phyloP scores from a whole-genome alignment of 2,329 filamentous ascomycete genomes.

The Fusarium sp. region DNA sequence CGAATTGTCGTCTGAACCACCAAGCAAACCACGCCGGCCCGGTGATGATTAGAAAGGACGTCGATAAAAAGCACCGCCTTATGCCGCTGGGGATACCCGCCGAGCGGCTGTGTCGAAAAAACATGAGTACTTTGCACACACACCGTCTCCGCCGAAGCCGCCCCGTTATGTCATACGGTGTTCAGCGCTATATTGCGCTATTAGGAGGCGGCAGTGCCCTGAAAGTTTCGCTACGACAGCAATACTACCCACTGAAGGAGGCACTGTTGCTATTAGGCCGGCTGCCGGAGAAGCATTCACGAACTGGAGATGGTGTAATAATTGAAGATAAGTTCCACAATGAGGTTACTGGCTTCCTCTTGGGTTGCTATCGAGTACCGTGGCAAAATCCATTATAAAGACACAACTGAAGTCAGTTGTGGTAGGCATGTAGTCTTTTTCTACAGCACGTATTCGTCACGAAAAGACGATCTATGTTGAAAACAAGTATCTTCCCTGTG shows the following conservation, averaged over 20 bases:
- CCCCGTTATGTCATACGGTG: constrained; percentile 38
- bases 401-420: too few relatives aligned
- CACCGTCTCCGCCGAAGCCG: constrained; percentile 42
- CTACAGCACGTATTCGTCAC: not conserved
- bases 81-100: constrained; percentile 40
- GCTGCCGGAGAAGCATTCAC: constrained; percentile 15
- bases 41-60: constrained; percentile 36
- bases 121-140: constrained; percentile 14
- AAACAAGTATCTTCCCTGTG: constrained; percentile 33
- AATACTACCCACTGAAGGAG: constrained; percentile 2
- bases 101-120: constrained; percentile 37
- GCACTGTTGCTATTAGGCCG: not conserved
- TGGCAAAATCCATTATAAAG: too few relatives aligned
- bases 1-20: constrained; percentile 4
- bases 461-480: constrained; percentile 10
- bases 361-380: not conserved
- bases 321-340: not conserved
- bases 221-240: constrained; percentile 14
- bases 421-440: not conserved
- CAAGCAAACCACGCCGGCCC: constrained; percentile 41
- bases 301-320: constrained; percentile 6
- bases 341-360: not conserved
- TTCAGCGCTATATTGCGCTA: constrained; percentile 15
- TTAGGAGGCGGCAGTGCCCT: constrained; percentile 29
- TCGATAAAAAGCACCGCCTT: constrained; percentile 32